Evolutionary conservation across 257 asterid genomes (phyloP), one percentile per base, ranked within the genome.

Genomic region (Voacanga thouarsii): DNA sequence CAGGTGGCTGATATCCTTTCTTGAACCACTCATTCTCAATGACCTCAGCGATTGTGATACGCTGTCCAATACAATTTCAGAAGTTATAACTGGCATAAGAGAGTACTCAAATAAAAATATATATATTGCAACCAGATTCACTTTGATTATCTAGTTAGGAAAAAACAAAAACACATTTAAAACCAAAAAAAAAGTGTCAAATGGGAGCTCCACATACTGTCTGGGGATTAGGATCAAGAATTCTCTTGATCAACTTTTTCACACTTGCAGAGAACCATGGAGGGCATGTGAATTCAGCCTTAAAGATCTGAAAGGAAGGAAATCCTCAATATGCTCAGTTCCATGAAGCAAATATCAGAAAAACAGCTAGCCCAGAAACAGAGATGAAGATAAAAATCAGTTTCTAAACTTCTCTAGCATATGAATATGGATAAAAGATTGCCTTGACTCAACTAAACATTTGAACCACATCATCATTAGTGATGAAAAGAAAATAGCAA

Each of bases 1-100:
- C 69, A 2, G 99, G 96, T 43, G 93, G 84, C 79, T 87, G 90
- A 84, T 90, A 93, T 74, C 98, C 99, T 84, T 93, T 95, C 89
- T 89, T 95, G 88, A 95, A 95, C 99, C 99, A 95, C 74, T 95
- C 99, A 73, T 89, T 91, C 84, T 89, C 90, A 63, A 95, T 89
- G 71, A 95, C 80, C 89, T 93, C 93, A 11, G 86, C 66, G 71
- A 89, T 84, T n/a, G 93, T 91, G 51, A 95, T 93, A 12, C 99
- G 91, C 99, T 95, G 94, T 84, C 77, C 75, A 77, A 77, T 7
- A 72, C 19, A 44, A 78, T 19, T 50, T 21, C 14, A 47, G 67
- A 6, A 47, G 64, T 33, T 44, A 74, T 16, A 43, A 64, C 45
- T 8, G 37, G 26, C 21, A 18, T 19, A 57, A 60, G 7, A 39